Evolutionary conservation across 352 stramenopile genomes (phyloP).

Genomic region (Phytophthora citrophthora): DNA sequence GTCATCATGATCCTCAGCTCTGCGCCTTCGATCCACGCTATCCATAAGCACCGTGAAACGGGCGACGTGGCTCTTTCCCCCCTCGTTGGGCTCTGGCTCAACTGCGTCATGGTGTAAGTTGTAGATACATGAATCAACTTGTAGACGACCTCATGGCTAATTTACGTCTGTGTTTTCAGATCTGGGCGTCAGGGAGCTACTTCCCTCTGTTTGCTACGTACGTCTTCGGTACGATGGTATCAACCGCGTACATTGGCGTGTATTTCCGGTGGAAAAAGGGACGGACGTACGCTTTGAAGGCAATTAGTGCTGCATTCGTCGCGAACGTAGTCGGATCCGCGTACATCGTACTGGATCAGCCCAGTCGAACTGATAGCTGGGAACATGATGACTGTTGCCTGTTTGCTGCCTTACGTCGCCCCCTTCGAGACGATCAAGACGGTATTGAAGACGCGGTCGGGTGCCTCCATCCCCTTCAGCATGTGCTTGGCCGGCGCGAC

Average conservation of each 20-base stretch:
- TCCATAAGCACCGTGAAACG: slow-evolving; percentile 38
- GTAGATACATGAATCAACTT: not conserved
- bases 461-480: slow-evolving; percentile 23
- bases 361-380: slow-evolving; percentile 29
- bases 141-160: not conserved
- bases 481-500: slow-evolving; percentile 34
- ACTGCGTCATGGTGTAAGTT: slow-evolving; percentile 41
- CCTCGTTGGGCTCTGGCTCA: slow-evolving; percentile 42
- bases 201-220: slow-evolving; percentile 47
- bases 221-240: slow-evolving; percentile 28
- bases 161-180: slow-evolving; percentile 4
- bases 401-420: slow-evolving; percentile 40
- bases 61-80: slow-evolving; percentile 31
- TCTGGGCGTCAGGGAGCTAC: slow-evolving; percentile 26
- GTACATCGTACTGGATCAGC: slow-evolving; percentile 26
- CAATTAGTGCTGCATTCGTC: slow-evolving; percentile 13
- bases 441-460: slow-evolving; percentile 38
- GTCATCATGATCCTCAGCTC: slow-evolving; percentile 44
- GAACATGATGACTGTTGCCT: slow-evolving; percentile 39
- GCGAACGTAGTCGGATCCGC: slow-evolving; percentile 17
- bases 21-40: slow-evolving; percentile 35
- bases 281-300: slow-evolving; percentile 19
- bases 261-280: slow-evolving; percentile 28
- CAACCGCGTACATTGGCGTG: slow-evolving; percentile 26
- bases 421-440: slow-evolving; percentile 48